phyloP scores from a whole-genome alignment of 179 eudicot species.

The Vitellaria paradoxa region DNA sequence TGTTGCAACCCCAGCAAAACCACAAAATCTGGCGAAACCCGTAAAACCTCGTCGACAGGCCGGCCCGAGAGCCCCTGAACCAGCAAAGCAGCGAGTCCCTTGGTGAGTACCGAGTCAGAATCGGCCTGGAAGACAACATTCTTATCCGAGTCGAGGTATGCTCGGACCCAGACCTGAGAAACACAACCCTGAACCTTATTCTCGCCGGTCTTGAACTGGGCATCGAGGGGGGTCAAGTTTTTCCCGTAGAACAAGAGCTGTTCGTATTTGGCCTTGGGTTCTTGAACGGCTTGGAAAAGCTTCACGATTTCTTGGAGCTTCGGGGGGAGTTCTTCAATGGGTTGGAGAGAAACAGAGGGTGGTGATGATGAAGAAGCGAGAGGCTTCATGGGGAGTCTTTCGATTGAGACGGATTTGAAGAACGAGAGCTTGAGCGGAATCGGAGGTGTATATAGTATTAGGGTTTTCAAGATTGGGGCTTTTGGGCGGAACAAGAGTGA shows the following conservation, averaged over 20 bases:
- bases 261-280: constrained; percentile 71
- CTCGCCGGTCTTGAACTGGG: constrained; percentile 49
- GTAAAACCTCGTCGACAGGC: constrained; percentile 52
- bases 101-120: constrained; percentile 71
- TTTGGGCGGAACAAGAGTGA: constrained; percentile 22
- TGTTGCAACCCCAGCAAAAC: constrained; percentile 73
- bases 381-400: constrained; percentile 45
- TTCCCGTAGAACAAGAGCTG: constrained; percentile 63
- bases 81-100: constrained; percentile 80
- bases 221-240: constrained; percentile 45
- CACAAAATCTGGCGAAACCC: constrained; percentile 71
- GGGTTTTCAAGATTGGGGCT: constrained; percentile 30
- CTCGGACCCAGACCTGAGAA: constrained; percentile 92
- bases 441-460: constrained; percentile 18
- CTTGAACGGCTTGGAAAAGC: constrained; percentile 58
- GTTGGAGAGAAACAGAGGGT: constrained; percentile 34
- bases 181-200: constrained; percentile 90
- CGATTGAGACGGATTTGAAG: constrained; percentile 50
- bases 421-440: constrained; percentile 23
- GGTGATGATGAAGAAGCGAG: constrained; percentile 30
- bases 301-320: constrained; percentile 70
- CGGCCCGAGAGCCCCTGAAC: constrained; percentile 79
- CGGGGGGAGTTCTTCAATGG: constrained; percentile 64
- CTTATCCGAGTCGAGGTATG: constrained; percentile 45
- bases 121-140: constrained; percentile 71